Evolutionary conservation across 371 early-diverging fungal species (phyloP), one percentile per base, ranked within the genome.

Genomic region (Mucor ambiguus): DNA sequence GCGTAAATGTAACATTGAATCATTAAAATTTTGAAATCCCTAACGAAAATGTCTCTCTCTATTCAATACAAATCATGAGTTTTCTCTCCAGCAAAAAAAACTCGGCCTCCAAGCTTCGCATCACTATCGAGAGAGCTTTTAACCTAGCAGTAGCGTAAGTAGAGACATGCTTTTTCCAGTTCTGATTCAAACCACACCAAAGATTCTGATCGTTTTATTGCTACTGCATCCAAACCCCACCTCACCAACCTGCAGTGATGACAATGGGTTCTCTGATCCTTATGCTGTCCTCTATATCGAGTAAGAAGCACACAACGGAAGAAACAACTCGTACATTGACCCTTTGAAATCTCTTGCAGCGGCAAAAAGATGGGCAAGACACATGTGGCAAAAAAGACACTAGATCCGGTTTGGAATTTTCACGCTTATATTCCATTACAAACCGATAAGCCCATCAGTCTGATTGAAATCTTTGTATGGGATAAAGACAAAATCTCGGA

Each of bases 361-460:
- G 89, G 16, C 81, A 85, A 44, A 86, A 87, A 67, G 84, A 81
- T 41, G 79, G 33, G 82, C 56, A 85, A 82, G 14, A 92, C 95
- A 24, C 70, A 84, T 33, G 88, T 91, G 6, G 67, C 90, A 61
- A 74, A 78, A 64, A 83, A 89, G 61, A 89, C 82, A 2, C 73
- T 94, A 43, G 84, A 89, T 60, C 95, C 95, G 0, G 81, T 77
- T 28, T 94, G 95, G 93, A 84, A 91, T 59, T 85, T 77, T 18
- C 73, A 84, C 48, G 89, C 89, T 68, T 88, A 88, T 26, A 80
- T 92, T 73, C 73, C 72, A 11, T 33, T 90, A 37, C 70, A 81
- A 10, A 60, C 70, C 20, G 69, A 69, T 30, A 79, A 78, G 18
- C 64, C 79, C n/a, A 80, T 85, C 6, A 67, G 64, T 12, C 66